Base-by-base conservation (phyloP, 1,284 basidiomycete species). In the Trametes sp. region DNA sequence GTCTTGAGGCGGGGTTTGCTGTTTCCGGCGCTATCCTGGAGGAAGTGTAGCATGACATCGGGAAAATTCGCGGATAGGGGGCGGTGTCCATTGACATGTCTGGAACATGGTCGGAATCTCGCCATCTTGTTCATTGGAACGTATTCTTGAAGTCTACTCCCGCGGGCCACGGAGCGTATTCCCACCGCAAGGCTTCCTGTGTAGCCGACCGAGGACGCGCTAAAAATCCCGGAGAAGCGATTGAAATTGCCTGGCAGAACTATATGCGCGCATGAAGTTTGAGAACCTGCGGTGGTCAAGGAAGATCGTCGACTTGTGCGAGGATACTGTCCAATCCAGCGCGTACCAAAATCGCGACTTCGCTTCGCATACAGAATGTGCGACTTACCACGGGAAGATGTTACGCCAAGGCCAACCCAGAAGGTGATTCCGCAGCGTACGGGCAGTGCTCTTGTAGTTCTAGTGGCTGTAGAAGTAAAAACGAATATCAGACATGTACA, bases 1-100 rank as follows among this genome's bases (percentile, higher is more conserved):
- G n/a, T n/a, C 49, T 53, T 49, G 59, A 54, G 36, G 46, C 53
- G 59, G 52, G 19, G 45, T 8, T 50, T 60, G 8, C 59, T 51
- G 24, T 26, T 49, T 60, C 49, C 29, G 35, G 35, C 16, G 42
- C 14, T 36, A n/a, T 24, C 16, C 44, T 29, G 48, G 11, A 53
- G 23, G 33, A 53, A 13, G 1, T 21, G 23, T 2, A 26, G 14
- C 11, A 31, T 13, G 23, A 23, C 31, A 16, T 36, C 29, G 57
- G 42, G 48, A 21, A 36, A 36, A 35, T 28, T 36, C n/a, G 38
- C 38, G 42, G n/a, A 36, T 13, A 24, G 8, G 31, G 19, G 57
- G 29, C 31, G 33, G 42, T 28, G 49, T 45, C 33, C 11, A 19
- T 28, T 4, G 33, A 7, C 11, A 19, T 33, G 38, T 16, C 14